Evolutionary conservation across 257 asterid genomes (phyloP), one percentile per base, ranked within the genome.

Genomic region (Scutellaria minor): DNA sequence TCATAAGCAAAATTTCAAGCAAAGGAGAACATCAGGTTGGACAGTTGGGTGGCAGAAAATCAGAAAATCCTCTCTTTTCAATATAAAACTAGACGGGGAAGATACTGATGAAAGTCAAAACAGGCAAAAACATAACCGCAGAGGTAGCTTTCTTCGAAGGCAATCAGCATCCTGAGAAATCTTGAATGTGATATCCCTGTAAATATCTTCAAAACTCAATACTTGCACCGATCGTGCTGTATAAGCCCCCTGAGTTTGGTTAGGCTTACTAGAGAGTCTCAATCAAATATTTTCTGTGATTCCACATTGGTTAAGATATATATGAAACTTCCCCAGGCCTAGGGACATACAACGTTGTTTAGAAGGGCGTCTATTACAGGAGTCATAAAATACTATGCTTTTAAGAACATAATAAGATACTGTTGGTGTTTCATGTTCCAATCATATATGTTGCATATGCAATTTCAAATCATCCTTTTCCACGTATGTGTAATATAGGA

Each of bases 1-100:
- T 50, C 87, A 75, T 66, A 86, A 82, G 70, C 77, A 79, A 45
- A 80, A 69, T 53, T 71, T 40, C 50, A 83, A 81, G 59, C 83
- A 77, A 12, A 81, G 84, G 60, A 80, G 64, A 18, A n/a, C 86
- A 66, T 74, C 81, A 14, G 76, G 82, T 39, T 88, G 96, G 98
- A 56, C 80, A 73, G 24, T 64, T 6, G 87, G 93, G 68, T 89
- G 97, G 97, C 65, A 63, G 67, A 89, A 85, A 78, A 76, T 81
- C 37, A 84, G 90, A 64, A 86, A 77, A 73, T 73, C 93, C 5
- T 71, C 88, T 10, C 79, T 84, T 78, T 82, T 85, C 74, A 80
- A 62, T 24, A 60, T 69, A 47, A 88, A 84, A 74, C 47, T 37
- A 22, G 87, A 80, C 0, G 81, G 61, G 55, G 88, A 83, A 42